Evolutionary conservation across 805 yeast genomes (phyloP), one percentile per base, ranked within the genome.

Genomic region (Nakazawaea ishiwadae): DNA sequence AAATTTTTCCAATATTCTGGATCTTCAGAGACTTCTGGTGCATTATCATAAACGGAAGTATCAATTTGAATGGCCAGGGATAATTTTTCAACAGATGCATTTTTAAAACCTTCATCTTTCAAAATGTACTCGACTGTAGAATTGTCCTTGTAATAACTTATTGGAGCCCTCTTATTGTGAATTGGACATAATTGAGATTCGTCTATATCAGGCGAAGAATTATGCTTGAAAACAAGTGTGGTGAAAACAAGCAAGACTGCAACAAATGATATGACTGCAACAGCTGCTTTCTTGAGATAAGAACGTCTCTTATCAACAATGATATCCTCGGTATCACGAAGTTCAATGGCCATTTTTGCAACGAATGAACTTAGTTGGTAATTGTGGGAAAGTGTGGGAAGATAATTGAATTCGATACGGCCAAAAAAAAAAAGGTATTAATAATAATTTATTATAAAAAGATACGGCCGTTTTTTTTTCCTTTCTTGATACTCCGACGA

Each of bases 61-160:
- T 81, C 80, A 41, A 83, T 68, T 53, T 71, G 71, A 26, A 83
- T 69, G 2, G 87, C 82, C 4, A 72, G 77, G 2, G 73, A 52
- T 35, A 77, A 64, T 48, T 63, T 70, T 19, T 54, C 55, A 20
- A 71, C 70, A 2, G 80, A 66, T 15, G 45, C 48, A 19, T 57
- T 47, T 31, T 59, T 57, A 51, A 56, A 71, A 2, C 43, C 43
- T 5, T 59, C 56, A 42, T 60, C 65, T 17, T 52, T 42, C 29
- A 62, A 30, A 14, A 41, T 41, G n/a, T 18, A 26, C 27, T 41
- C 37, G 12, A 41, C 18, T 4, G 39, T 36, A 12, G 40, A 31
- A n/a, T 41, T 35, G 33, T 41, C 39, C 7, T 24, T 18, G 28
- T 31, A 26, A 17, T 31, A 41, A 31, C 29, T 19, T 14, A 19